A percentile compares a stretch with the other conserved stretches of the same genome.
Evolutionary conservation across 257 asterid species (phyloP).

Genomic region (Solanum bulbocastanum): DNA sequence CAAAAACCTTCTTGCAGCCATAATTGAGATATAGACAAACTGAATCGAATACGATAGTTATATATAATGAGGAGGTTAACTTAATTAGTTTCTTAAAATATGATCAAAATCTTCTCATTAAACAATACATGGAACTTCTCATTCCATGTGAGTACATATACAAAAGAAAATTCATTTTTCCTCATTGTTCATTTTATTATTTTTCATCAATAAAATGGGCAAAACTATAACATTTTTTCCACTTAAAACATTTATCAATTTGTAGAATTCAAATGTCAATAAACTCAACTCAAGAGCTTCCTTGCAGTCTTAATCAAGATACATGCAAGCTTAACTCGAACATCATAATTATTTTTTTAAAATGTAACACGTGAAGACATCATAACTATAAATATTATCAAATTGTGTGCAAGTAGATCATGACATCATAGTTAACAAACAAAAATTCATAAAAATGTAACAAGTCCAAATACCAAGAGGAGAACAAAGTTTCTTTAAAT

Average conservation of each 20-base stretch:
- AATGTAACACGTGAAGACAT: too few relatives aligned
- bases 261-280: too few relatives aligned
- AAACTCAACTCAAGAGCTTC: too few relatives aligned
- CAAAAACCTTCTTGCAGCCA: not conserved
- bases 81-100: not conserved
- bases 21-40: not conserved
- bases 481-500: not conserved
- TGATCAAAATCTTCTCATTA: not conserved
- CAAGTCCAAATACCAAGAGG: not conserved
- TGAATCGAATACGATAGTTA: not conserved
- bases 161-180: not conserved
- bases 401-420: accelerated
- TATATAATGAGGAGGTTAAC: too few relatives aligned
- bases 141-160: not conserved
- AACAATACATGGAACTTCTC: not conserved
- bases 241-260: too few relatives aligned
- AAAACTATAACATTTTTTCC: too few relatives aligned
- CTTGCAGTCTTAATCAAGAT: too few relatives aligned
- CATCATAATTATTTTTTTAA: too few relatives aligned
- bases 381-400: not conserved
- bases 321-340: too few relatives aligned
- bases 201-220: too few relatives aligned
- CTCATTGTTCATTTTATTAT: not conserved
- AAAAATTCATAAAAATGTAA: not conserved
- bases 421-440: not conserved